phyloP scores from a whole-genome alignment of 148 eudicot genomes.

The Euryodendron excelsum region DNA sequence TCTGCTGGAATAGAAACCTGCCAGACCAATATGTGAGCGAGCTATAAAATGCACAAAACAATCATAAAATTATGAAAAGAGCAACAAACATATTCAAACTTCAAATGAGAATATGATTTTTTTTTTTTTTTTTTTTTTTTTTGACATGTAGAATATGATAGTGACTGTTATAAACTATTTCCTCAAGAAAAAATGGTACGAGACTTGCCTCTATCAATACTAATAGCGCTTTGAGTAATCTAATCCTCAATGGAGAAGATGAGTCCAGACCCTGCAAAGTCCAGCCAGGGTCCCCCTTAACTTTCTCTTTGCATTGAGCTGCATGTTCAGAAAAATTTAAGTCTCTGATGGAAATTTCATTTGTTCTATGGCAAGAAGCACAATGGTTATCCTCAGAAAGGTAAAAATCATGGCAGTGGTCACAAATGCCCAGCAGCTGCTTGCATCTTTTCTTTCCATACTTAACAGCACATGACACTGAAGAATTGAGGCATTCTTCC shows the following conservation, averaged over 20 bases:
- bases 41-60: slow-evolving; percentile 5
- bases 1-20: slow-evolving; percentile 74
- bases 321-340: slow-evolving; percentile 43
- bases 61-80: neutral
- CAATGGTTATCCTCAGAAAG: slow-evolving; percentile 55
- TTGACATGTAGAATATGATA: too few species aligned
- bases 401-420: slow-evolving; percentile 45
- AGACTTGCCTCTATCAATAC: slow-evolving; percentile 58
- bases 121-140: too few species aligned
- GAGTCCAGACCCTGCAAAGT: slow-evolving; percentile 23
- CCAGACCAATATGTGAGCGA: slow-evolving; percentile 9
- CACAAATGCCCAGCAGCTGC: slow-evolving; percentile 52
- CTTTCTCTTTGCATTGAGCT: slow-evolving; percentile 42
- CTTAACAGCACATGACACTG: slow-evolving; percentile 48
- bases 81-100: neutral
- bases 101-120: neutral
- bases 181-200: neutral
- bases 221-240: slow-evolving; percentile 61
- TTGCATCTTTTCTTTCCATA: slow-evolving; percentile 52
- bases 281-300: slow-evolving; percentile 27
- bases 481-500: slow-evolving; percentile 58
- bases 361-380: slow-evolving; percentile 49
- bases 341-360: slow-evolving; percentile 18
- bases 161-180: neutral
- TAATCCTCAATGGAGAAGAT: slow-evolving; percentile 52